These are phyloP conservation scores for Allium cepa DNA, from an alignment of 106 monocot genomes.

Conservation along the genomic window DNA sequence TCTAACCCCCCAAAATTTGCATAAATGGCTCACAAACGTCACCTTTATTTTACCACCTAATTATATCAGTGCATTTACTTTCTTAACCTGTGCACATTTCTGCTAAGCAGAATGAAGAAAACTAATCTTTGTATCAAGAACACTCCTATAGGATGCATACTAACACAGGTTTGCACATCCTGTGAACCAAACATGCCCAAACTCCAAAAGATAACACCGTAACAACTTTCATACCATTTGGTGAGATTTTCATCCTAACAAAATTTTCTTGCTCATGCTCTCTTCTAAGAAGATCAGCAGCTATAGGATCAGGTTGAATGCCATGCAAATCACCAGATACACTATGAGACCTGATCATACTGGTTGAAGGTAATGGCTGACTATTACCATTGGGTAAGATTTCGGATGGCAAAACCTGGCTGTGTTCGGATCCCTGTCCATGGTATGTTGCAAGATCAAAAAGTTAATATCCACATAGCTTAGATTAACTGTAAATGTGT, in stretches of 20 bases:
- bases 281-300: slow-evolving; percentile 93
- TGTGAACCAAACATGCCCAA: no score
- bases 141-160: no score
- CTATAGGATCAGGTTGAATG: slow-evolving; percentile 85
- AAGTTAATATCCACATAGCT: no score
- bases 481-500: not conserved
- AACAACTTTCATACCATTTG: slow-evolving; percentile 41
- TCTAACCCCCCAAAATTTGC: no score
- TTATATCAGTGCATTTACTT: no score
- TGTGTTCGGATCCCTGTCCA: slow-evolving; percentile 21
- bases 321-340: slow-evolving; percentile 88
- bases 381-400: slow-evolving; percentile 47
- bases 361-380: slow-evolving; percentile 43
- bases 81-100: no score
- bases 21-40: no score
- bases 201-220: no score
- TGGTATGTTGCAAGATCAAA: not conserved
- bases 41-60: no score
- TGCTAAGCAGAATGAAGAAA: no score
- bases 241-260: slow-evolving; percentile 64
- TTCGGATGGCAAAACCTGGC: slow-evolving; percentile 36
- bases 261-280: slow-evolving; percentile 94
- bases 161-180: no score
- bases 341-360: slow-evolving; percentile 81
- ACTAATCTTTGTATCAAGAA: no score